Percentiles rank a stretch among this genome's conserved stretches.
Conservation (phyloP, 192 early-diverging fungal genomes). For the Coemansia sp. region DNA sequence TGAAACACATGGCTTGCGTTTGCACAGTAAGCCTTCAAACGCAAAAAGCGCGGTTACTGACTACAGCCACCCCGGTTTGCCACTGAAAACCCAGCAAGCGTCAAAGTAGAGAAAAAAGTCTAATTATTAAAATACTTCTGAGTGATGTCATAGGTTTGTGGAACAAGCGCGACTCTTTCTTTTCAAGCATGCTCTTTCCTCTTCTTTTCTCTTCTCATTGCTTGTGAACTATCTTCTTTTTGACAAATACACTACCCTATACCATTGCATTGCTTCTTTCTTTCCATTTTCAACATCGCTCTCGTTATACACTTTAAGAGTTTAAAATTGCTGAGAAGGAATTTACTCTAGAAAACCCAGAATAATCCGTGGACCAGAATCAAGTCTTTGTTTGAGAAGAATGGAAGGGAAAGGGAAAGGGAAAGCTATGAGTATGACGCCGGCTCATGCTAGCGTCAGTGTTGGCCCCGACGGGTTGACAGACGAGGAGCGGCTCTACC, state of each 20-base stretch:
- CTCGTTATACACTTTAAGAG: not conserved
- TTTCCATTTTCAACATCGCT: too few species aligned
- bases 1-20: not conserved
- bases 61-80: too few species aligned
- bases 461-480: slow-evolving; percentile 43
- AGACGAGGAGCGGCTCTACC: slow-evolving; percentile 57
- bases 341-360: too few species aligned
- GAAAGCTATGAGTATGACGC: slow-evolving; percentile 21
- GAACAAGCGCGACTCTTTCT: too few species aligned
- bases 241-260: not conserved
- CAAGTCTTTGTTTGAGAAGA: not conserved
- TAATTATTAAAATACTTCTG: not conserved
- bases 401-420: slow-evolving; percentile 17
- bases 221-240: not conserved
- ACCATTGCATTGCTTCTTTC: not conserved
- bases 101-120: too few species aligned
- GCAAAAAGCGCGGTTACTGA: too few species aligned
- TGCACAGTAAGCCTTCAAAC: too few species aligned
- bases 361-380: too few species aligned
- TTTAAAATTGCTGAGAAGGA: not conserved
- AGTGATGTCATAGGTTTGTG: not conserved
- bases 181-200: too few species aligned
- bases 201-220: not conserved
- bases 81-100: too few species aligned
- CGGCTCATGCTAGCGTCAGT: slow-evolving; percentile 17